These are phyloP conservation scores for Wickerhamomyces rabaulensis DNA, from an alignment of 805 yeast genomes.

Conservation along the genomic window DNA sequence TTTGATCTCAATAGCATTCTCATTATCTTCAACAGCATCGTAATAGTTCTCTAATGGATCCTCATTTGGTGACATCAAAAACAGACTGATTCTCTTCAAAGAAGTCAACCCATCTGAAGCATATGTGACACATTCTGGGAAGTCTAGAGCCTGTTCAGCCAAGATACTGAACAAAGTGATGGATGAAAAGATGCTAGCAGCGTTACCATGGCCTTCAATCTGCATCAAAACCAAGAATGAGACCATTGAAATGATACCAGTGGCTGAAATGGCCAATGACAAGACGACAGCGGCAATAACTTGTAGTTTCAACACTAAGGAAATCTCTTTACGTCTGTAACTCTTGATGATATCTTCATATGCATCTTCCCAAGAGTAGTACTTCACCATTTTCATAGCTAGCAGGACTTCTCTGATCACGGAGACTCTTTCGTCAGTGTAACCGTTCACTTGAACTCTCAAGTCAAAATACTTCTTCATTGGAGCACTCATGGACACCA, in stretches of 20 bases:
- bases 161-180: conserved; percentile 60
- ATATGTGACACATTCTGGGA: conserved; percentile 53
- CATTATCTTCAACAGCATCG: conserved; percentile 10
- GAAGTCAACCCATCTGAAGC: conserved; percentile 56
- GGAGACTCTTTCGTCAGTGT: conserved; percentile 58
- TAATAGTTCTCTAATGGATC: conserved; percentile 31
- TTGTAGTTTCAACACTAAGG: conserved; percentile 48
- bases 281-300: conserved; percentile 49
- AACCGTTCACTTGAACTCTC: conserved; percentile 41
- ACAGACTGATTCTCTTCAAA: conserved; percentile 50
- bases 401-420: conserved; percentile 52
- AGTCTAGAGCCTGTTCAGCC: conserved; percentile 48
- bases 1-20: conserved; percentile 41
- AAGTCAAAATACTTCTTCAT: conserved; percentile 43
- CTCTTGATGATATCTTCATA: conserved; percentile 45
- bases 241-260: conserved; percentile 52
- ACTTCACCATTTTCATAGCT: conserved; percentile 64
- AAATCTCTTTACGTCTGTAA: conserved; percentile 57
- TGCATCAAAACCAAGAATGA: conserved; percentile 36
- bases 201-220: conserved; percentile 38
- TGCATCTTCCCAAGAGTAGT: conserved; percentile 81
- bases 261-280: conserved; percentile 45
- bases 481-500: conserved; percentile 37
- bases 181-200: conserved; percentile 60
- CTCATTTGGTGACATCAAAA: conserved; percentile 42